Conservation (phyloP, 768 basidiomycete genomes). For the Boletus tomentosulus region DNA sequence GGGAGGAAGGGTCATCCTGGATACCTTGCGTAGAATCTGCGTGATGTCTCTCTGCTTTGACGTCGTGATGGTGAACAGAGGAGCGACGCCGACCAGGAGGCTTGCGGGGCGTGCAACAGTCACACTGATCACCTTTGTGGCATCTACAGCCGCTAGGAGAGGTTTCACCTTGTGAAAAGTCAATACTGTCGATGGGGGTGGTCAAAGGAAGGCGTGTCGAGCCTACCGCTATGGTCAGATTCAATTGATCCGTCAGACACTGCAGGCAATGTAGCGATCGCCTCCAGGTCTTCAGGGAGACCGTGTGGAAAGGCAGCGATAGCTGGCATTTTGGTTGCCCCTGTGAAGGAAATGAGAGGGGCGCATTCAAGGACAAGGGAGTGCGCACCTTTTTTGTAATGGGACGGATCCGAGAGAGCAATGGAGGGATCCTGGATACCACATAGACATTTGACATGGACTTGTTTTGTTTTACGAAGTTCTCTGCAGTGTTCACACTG, state of each 20-base stretch:
- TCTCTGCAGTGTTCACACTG: conserved; percentile 52
- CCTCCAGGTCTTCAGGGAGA: conserved; percentile 65
- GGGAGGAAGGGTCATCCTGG: conserved; percentile 15
- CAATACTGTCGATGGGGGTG: conserved; percentile 38
- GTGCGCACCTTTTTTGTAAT: conserved; percentile 63
- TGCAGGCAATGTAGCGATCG: conserved; percentile 35
- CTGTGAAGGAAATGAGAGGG: conserved; percentile 34
- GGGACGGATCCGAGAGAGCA: conserved; percentile 20
- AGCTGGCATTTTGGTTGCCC: conserved; percentile 55
- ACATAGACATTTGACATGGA: conserved; percentile 43
- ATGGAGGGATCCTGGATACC: conserved; percentile 37
- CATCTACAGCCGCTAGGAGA: conserved; percentile 47
- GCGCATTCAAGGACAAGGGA: not conserved
- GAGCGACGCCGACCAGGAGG: conserved; percentile 34
- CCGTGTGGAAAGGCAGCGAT: conserved; percentile 80
- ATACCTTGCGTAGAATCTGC: conserved; percentile 10
- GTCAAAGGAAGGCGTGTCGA: conserved; percentile 42
- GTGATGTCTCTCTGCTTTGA: conserved; percentile 28
- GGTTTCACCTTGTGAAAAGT: conserved; percentile 44
- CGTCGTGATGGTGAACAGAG: conserved; percentile 27
- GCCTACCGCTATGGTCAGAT: conserved; percentile 66
- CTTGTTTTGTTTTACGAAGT: conserved; percentile 42
- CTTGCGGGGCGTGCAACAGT: conserved; percentile 54
- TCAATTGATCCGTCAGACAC: conserved; percentile 52
- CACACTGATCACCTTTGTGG: conserved; percentile 44